Evolutionary conservation across 176 grass and related monocot species (phyloP), one percentile per base, ranked within the genome.

Genomic region (Dactylis glomerata): DNA sequence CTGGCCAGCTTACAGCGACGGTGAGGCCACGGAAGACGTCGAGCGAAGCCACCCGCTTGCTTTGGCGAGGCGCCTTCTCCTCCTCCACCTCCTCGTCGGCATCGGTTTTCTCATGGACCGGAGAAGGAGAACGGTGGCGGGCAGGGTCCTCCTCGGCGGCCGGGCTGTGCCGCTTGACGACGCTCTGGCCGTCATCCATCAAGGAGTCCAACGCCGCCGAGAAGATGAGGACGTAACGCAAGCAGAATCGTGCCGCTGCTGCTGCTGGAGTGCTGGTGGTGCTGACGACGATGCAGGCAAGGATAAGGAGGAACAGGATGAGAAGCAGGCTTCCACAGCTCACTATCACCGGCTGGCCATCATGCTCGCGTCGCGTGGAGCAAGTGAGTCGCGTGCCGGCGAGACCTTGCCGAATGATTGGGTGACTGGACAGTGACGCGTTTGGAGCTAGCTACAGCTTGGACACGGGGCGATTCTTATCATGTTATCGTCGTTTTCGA

Each of bases 11-110:
- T 75, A 95, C 95, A 26, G 95, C 95, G 76, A 98, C 92, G 24
- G 96, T 89, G 83, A 95, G 91, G 83, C 96, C 93, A 24, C 96
- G 93, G 86, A 98, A 98, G 51, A 98, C 81, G 87, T 98, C 96
- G 80, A 98, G 89, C 34, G 96, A 89, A 1, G 93, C 87, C 3
- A 93, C 85, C 44, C 96, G 91, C 62, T 47, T 87, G 68, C 68
- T 16, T 20, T 46, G 79, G 15, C 46, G 87, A 40, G 79, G 75
- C 68, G 86, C 90, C 82, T 87, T 86, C 24, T 40, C 40, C 2
- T 49, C 17, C 3, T 49, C 61, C 2, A 5, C 61, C 0, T 40
- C 68, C 20, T 71, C 30, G 33, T 10, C 65, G 10, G 47, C 81
- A 11, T 19, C 74, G 5, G 42, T 24, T 16, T 16, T 82, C 20